phyloP scores from a whole-genome alignment of 345 rosid genomes.

The Ceriops decandra region DNA sequence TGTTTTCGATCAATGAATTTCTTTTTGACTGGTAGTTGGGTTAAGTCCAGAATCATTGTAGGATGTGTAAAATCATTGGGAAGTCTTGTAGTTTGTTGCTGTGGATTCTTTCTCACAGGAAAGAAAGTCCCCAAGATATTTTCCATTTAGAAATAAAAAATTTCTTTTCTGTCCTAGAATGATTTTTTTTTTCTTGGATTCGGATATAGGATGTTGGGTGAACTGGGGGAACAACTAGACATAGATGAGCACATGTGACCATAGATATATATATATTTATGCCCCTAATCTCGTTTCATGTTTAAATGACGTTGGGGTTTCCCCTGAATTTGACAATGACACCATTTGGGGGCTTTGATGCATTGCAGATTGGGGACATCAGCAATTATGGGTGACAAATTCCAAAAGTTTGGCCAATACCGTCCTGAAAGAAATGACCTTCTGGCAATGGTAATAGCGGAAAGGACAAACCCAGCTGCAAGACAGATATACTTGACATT shows the following conservation, averaged over 20 bases:
- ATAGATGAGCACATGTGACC: neutral
- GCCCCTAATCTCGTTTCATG: neutral
- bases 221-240: neutral
- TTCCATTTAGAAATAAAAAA: too few relatives aligned
- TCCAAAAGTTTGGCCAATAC: conserved; percentile 52
- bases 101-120: too few relatives aligned
- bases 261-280: neutral
- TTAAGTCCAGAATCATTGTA: too few relatives aligned
- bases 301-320: neutral
- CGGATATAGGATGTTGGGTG: neutral
- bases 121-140: too few relatives aligned
- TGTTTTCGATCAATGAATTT: too few relatives aligned
- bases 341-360: conserved; percentile 10
- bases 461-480: conserved; percentile 68
- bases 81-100: too few relatives aligned
- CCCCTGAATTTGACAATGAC: neutral
- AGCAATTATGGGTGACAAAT: conserved; percentile 55
- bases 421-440: conserved; percentile 57
- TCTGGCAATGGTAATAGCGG: conserved; percentile 58
- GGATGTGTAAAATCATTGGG: too few relatives aligned
- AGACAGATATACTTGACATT: conserved; percentile 96
- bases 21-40: too few relatives aligned
- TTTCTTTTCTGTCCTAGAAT: neutral
- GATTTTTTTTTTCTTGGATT: neutral
- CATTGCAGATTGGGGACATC: conserved; percentile 50